Base-by-base conservation (phyloP, 768 basidiomycete species). In the Xerocomus brunneocitrinus region DNA sequence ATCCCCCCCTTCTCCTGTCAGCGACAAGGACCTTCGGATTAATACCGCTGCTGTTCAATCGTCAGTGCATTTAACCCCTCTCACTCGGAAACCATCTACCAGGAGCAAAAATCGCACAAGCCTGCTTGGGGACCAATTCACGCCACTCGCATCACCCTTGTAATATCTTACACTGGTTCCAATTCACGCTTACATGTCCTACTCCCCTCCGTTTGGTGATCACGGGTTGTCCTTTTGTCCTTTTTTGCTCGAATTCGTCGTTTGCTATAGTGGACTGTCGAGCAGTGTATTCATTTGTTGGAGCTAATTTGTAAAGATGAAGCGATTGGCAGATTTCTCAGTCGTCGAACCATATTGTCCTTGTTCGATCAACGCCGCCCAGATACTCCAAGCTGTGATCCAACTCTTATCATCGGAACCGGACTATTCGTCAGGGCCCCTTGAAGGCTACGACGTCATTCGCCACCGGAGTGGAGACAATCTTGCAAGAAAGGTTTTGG, bases 31-130 rank as follows among this genome's bases (percentile, higher is more conserved):
- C 27, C 54, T 75, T 53, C 72, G 57, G 34, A 64, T 76, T 24
- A 64, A 74, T 53, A 74, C 75, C 34, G 74, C 76, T 57, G 68
- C 76, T 31, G 53, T 55, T 40, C 61, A 45, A 5, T 36, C 56
- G 27, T 25, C 57, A 47, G 55, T 57, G 24, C 59, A 53, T 24
- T 36, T 67, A 13, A 83, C 85, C 9, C 85, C 84, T 7, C 75
- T 89, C 45, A 89, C 88, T 12, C 76, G 83, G 54, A 83, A 81
- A 55, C 83, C 84, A 12, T 87, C 86, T 49, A 71, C 67, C 44
- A 70, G 83, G 55, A 79, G 76, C 55, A 83, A 80, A 66, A 79
- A 78, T 41, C 73, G 80, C 55, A 70, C 71, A 49, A 83, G 81
- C 62, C 58, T 76, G 55, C 74, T 68, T 36, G 67, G 43, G 31